Evolutionary conservation across 495 filamentous ascomycete species (phyloP), one percentile per base, ranked within the genome.

Genomic region (Darksidea phi): DNA sequence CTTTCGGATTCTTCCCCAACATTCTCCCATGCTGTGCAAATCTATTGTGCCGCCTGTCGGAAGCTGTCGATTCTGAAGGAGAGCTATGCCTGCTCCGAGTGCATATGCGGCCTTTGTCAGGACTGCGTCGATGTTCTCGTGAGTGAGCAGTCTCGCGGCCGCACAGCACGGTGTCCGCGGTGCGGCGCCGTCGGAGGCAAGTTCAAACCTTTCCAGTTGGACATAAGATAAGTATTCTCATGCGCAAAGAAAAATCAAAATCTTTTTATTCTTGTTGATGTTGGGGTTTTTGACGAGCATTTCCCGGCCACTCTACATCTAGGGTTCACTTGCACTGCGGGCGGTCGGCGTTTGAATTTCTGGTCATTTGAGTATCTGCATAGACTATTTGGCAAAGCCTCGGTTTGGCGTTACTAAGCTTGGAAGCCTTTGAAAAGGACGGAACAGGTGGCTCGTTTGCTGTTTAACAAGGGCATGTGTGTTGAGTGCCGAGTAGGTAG

Each of bases 1-100:
- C 69, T 80, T 11, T 71, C 80, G 47, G 42, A 76, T 74, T 73
- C 57, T 76, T 77, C 63, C 76, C 81, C 12, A 77, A 84, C 62
- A 74, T 80, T 77, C 32, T 78, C 79, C 3, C 80, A 79, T 71
- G 85, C 74, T 55, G 86, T 93, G 15, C 88, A 94, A 64, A 93
- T 96, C 17, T 95, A 91, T 67, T 96, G 91, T 71, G 88, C 91
- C 0, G 83, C 84, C 17, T 96, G 91, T 70, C 86, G 87, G 61
- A 82, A 85, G 18, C 73, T 87, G 2, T 90, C 86, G 59, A 73
- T 87, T 2, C 73, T 96, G 45, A 85, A 84, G 58, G 87, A 92
- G 57, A 90, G 88, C 28, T 96, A 88, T 70, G 91, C 91, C 12
- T 96, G 91, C 73, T 95, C 91, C 0, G 91, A 96, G 70, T 96